Percentiles rank a stretch among this genome's conserved stretches.
Conservation (phyloP, 1,284 basidiomycete species). For the Sporisorium sorghi region DNA sequence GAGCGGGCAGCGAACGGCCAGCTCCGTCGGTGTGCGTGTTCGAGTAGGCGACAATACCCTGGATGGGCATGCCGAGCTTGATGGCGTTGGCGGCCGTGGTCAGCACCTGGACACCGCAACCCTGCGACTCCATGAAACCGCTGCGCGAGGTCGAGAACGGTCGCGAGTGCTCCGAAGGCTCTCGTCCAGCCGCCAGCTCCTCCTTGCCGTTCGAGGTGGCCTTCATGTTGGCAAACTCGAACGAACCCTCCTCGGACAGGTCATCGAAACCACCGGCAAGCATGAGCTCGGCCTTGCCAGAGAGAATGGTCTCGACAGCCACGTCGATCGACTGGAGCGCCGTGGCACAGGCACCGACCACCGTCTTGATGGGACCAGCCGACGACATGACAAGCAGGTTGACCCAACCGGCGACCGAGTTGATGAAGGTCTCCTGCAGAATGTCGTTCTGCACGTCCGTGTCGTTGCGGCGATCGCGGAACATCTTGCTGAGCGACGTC, state of each 20-base stretch:
- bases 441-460: slow-evolving; percentile 98
- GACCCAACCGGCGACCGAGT: slow-evolving; percentile 82
- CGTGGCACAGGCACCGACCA: slow-evolving; percentile 97
- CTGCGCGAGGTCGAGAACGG: slow-evolving; percentile 91
- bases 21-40: slow-evolving; percentile 94
- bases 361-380: slow-evolving; percentile 93
- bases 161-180: slow-evolving; percentile 96
- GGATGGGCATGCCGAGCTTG: slow-evolving; percentile 91
- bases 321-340: slow-evolving; percentile 97
- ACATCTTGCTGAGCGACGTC: slow-evolving; percentile 76
- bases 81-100: slow-evolving; percentile 97
- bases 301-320: slow-evolving; percentile 92
- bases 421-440: slow-evolving; percentile 84
- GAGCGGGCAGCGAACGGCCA: slow-evolving; percentile 84
- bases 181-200: slow-evolving; percentile 97
- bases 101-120: slow-evolving; percentile 93
- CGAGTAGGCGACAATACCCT: slow-evolving; percentile 92
- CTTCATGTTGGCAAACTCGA: slow-evolving; percentile 97
- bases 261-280: slow-evolving; percentile 98
- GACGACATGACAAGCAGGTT: slow-evolving; percentile 78
- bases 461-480: slow-evolving; percentile 97
- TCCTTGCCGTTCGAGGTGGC: slow-evolving; percentile 96
- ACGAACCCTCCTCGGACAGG: slow-evolving; percentile 95
- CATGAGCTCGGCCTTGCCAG: slow-evolving; percentile 98
- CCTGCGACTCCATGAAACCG: slow-evolving; percentile 86